Evolutionary conservation across 768 basidiomycete species (phyloP), one percentile per base, ranked within the genome.

Genomic region (Rhodotorula toruloides): DNA sequence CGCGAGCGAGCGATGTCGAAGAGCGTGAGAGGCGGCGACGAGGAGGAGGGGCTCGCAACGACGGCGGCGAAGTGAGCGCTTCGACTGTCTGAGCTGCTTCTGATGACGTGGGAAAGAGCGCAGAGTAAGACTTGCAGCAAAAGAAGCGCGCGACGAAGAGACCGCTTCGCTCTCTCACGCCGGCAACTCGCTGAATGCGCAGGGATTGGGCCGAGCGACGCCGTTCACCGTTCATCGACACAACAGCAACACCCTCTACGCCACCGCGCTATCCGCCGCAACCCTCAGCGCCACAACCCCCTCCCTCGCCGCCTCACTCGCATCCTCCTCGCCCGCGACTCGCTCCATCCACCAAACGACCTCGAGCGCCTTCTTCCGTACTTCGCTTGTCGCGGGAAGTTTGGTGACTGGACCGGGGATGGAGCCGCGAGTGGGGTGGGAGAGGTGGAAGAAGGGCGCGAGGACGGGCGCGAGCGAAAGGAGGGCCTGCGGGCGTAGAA

Each of bases 361-460:
- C 73, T 91, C 86, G 69, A 94, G 74, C 25, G 82, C 85, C 29
- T 91, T 80, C 39, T 81, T 78, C 61, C 84, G 82, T 48, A 85
- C 68, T 29, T 76, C 74, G 22, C 21, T 37, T 3, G 6, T 2
- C 43, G 63, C 42, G 21, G 84, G 82, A n/a, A 96, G 78, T 75
- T 84, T 87, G 58, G 79, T 77, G 78, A 86, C 97, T 31, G 93
- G 93, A 0, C 93, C 94, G 22, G 79, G 78, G 39, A 92, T 74
- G 60, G 81, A 79, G 14, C 91, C 92, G 54, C 86, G 87, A 36
- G 79, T 79, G n/a, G 89, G 81, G 76, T 96, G 91, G 16, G 78
- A 79, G 50, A 93, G 81, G 73, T 80, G 81, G 79, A 96, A 97
- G 78, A 85, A 96, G 27, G 91, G 91, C 16, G 82, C 78, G 12